These are phyloP conservation scores for Dothideomycetes sp. DNA, from an alignment of 2,329 filamentous ascomycete genomes.

Conservation along the genomic window DNA sequence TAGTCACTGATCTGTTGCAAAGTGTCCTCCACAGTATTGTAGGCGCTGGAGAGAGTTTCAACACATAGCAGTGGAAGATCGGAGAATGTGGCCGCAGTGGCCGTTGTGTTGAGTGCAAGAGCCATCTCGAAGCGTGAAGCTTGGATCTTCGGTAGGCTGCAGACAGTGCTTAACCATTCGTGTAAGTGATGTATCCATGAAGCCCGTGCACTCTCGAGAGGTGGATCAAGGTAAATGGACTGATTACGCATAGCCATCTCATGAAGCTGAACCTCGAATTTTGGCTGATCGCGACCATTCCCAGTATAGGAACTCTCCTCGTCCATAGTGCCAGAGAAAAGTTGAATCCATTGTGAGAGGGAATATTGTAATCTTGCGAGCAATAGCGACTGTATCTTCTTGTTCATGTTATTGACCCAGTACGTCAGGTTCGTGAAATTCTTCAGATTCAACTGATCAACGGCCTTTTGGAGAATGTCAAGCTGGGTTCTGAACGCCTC, in stretches of 20 bases:
- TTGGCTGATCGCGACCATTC: conserved; percentile 45
- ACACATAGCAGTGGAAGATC: conserved; percentile 78
- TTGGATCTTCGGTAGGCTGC: conserved; percentile 87
- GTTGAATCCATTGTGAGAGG: conserved; percentile 74
- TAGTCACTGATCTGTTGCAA: conserved; percentile 70
- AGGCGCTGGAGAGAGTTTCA: conserved; percentile 66
- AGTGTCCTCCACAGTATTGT: conserved; percentile 73
- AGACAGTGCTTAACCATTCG: conserved; percentile 84
- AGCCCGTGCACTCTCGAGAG: conserved; percentile 79
- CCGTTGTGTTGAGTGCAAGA: conserved; percentile 46
- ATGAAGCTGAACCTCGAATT: conserved; percentile 65
- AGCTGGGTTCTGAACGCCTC: conserved; percentile 70
- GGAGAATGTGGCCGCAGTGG: conserved; percentile 63
- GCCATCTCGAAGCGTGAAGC: conserved; percentile 91
- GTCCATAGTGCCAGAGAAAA: conserved; percentile 54
- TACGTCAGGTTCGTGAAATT: conserved; percentile 86
- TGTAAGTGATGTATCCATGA: conserved; percentile 92
- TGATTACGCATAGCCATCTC: conserved; percentile 98
- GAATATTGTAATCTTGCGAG: conserved; percentile 75
- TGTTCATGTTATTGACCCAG: conserved; percentile 84
- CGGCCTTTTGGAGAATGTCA: conserved; percentile 77
- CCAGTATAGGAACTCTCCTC: conserved; percentile 16
- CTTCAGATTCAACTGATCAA: conserved; percentile 93
- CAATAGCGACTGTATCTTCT: conserved; percentile 70
- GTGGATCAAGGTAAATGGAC: conserved; percentile 91